Percentiles rank a stretch among this genome's conserved stretches.
Evolutionary conservation across 176 grass and related monocot genomes (phyloP).

Genomic region (Tuctoria greenei): DNA sequence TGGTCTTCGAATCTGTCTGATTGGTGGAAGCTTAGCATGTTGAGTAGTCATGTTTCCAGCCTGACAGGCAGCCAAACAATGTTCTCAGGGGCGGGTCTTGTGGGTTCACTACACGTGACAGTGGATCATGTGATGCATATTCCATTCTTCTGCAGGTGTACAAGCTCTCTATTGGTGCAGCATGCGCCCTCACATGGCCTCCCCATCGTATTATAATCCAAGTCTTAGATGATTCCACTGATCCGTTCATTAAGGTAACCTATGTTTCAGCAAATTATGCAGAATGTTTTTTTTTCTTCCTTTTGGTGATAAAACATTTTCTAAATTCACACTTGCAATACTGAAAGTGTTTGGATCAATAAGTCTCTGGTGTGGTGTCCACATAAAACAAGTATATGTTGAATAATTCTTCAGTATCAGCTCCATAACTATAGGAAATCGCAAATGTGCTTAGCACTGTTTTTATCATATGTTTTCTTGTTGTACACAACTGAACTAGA

Average conservation of each 20-base stretch:
- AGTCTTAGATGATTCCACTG: constrained; percentile 80
- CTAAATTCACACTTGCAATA: neutral
- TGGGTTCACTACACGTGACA: constrained; percentile 14
- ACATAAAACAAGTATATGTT: neutral
- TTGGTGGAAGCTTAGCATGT: neutral
- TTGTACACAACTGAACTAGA: neutral
- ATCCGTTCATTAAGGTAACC: constrained; percentile 62
- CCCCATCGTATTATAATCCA: constrained; percentile 69
- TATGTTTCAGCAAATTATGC: neutral
- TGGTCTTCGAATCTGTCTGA: neutral
- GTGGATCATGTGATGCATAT: constrained; percentile 14
- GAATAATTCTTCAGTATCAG: neutral
- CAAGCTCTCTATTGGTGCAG: constrained; percentile 64
- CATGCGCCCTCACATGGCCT: constrained; percentile 75
- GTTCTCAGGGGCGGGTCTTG: neutral
- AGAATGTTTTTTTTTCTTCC: neutral
- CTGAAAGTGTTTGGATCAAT: neutral
- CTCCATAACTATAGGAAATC: neutral
- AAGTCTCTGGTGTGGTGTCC: neutral
- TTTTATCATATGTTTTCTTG: neutral
- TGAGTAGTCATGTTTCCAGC: constrained; percentile 12
- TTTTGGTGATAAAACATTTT: neutral
- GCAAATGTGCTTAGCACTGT: neutral
- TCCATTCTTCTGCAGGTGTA: constrained; percentile 55
- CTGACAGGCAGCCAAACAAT: constrained; percentile 10